Evolutionary conservation across 192 early-diverging fungal species (phyloP), one percentile per base, ranked within the genome.

Genomic region (Chytriomyces confervae): DNA sequence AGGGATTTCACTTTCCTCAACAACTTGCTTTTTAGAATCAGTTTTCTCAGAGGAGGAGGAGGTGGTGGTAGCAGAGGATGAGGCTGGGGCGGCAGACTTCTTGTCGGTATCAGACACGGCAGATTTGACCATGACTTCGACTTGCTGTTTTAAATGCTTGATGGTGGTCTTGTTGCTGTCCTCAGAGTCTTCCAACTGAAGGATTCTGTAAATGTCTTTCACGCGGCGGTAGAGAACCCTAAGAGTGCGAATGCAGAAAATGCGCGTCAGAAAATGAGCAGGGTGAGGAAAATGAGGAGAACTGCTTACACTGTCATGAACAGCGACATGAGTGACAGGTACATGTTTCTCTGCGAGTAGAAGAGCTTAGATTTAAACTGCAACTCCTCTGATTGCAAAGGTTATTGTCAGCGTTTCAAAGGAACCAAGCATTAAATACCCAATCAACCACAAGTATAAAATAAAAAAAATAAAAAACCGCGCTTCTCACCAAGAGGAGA

Each of bases 301-400:
- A 65, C 10, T 20, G 49, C 85, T 69, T 63, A 86, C 86, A 85
- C 45, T 24, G 86, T 75, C 82, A 87, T 84, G 57, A 87, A 85
- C 45, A 87, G 78, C 7, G 84, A 76, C 72, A 84, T 86, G 23
- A 87, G 82, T 13, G 77, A 80, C 27, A 87, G 72, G 68, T 87
- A 87, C 63, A 87, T 79, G 70, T 87, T 87, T 8, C 86, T 62
- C 66, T 87, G 86, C 5, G 81, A 77, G 75, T 87, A 87, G 68
- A 87, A 86, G 73, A 76, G 63, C 61, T 82, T 82, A 1, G 72
- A 62, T 46, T 82, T 81, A 69, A 64, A 74, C 62, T 76, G 69
- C 9, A 81, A 62, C 24, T 81, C 80, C 80, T 81, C 79, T 80
- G 16, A 13, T 24, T 18, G n/a, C 36, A 18, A 79, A 9, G 23